These are phyloP conservation scores for Platanthera zijinensis DNA, from an alignment of 106 monocot genomes.

Conservation along the genomic window DNA sequence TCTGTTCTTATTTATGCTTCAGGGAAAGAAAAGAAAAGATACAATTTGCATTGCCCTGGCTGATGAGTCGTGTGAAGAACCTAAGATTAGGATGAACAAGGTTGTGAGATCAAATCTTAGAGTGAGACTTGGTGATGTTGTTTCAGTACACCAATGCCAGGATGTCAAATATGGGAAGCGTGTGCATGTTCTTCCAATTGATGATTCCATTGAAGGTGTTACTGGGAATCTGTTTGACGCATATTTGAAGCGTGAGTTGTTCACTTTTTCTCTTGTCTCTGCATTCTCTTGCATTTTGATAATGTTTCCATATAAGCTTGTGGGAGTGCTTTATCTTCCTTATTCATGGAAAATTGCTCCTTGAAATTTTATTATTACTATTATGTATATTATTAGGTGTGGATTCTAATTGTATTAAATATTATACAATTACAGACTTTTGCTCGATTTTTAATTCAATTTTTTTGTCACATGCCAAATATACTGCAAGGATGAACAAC, in stretches of 20 bases:
- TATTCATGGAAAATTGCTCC: background rate
- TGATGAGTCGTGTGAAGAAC: slow-evolving; percentile 77
- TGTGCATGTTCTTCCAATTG: slow-evolving; percentile 69
- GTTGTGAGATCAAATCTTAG: slow-evolving; percentile 71
- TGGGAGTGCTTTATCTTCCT: background rate
- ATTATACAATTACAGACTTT: background rate
- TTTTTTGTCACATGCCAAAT: too few species aligned
- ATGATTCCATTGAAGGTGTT: slow-evolving; percentile 75
- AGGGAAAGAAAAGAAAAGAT: slow-evolving; percentile 85
- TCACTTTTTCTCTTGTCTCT: background rate
- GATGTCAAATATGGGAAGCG: slow-evolving; percentile 87
- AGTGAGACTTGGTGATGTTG: slow-evolving; percentile 77
- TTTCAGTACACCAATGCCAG: slow-evolving; percentile 80
- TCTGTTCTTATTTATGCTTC: background rate
- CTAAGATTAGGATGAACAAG: slow-evolving; percentile 87
- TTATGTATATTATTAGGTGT: background rate
- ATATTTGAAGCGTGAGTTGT: slow-evolving; percentile 64
- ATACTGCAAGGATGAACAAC: too few species aligned
- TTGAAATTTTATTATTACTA: too few species aligned
- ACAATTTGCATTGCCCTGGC: slow-evolving; percentile 85
- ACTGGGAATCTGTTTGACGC: slow-evolving; percentile 82
- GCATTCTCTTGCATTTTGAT: background rate
- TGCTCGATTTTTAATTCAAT: background rate
- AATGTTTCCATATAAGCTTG: background rate
- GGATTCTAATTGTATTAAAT: background rate